Base-by-base conservation (phyloP, 116 monocot genomes). In the Posidonia oceanica region DNA sequence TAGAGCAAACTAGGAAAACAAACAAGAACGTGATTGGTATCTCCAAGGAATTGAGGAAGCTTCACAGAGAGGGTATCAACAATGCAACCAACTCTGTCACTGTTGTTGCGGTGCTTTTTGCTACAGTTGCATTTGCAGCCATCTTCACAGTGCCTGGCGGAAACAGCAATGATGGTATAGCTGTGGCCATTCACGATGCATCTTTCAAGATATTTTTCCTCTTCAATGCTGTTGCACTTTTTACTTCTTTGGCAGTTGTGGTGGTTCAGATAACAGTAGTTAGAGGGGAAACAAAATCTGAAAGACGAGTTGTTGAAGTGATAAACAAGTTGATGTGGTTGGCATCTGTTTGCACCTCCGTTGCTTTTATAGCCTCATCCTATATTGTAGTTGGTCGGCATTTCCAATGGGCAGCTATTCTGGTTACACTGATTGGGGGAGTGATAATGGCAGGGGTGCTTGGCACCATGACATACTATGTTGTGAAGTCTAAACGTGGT, bases 301-400 rank as follows among this genome's bases (percentile, higher is more conserved):
- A 94, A 71, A 74, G 84, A 52, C 65, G 80, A 69, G 91, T 94
- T 59, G 83, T 90, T 23, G 82, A 68, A 82, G 84, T 94, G 74
- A 94, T 94, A 68, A 94, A 94, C 72, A 94, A 94, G 78, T 52
- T 94, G 68, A 91, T 94, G 94, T 94, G 94, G 94, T 21, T 94
- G 69, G 94, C 94, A 5, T 94, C 91, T 1, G 79, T 88, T 15
- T 94, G 88, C 80, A 94, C 91, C 2, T 91, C 91, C 0, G 88
- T 88, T 37, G 85, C 94, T 20, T 94, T 94, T 75, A 83, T 94
- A 40, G 82, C 91, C 12, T 84, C 91, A 3, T 77, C 91, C 15
- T 94, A 91, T 69, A 91, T 91, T 48, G 91, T 94, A 8, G 80
- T 94, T 2, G 94, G 94, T 16, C 70, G 85, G 44, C 78, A 64